Evolutionary conservation across 1,139 yeast species (phyloP).

Genomic region (Meyerozyma athensensis): DNA sequence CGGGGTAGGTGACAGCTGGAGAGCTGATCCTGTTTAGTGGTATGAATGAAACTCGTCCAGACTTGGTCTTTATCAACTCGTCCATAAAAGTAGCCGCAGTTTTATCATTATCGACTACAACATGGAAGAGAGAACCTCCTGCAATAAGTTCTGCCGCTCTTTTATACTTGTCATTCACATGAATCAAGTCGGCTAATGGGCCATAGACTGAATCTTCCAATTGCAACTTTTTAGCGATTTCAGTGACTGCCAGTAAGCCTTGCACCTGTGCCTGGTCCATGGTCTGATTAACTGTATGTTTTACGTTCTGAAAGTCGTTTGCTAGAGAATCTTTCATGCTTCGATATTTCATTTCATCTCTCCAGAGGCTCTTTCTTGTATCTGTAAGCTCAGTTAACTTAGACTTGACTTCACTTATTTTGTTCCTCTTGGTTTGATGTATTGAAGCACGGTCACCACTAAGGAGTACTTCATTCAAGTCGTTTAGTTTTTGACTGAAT

Average conservation of each 20-base stretch:
- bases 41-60: constrained; percentile 86
- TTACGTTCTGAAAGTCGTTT: constrained; percentile 54
- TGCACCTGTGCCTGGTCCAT: constrained; percentile 68
- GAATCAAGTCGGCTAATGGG: constrained; percentile 76
- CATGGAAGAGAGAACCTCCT: constrained; percentile 79
- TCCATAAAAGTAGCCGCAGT: constrained; percentile 80
- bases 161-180: constrained; percentile 77
- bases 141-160: constrained; percentile 87
- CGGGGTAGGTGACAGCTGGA: constrained; percentile 46
- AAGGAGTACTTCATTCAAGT: background rate
- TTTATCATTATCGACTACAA: constrained; percentile 83
- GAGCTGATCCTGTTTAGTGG: constrained; percentile 69
- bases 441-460: background rate
- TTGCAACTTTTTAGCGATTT: constrained; percentile 52
- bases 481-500: background rate
- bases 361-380: constrained; percentile 69
- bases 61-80: constrained; percentile 62
- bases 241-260: constrained; percentile 65
- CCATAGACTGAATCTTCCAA: constrained; percentile 67
- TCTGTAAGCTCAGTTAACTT: constrained; percentile 42
- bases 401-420: constrained; percentile 1
- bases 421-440: background rate
- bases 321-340: constrained; percentile 52
- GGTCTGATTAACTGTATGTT: constrained; percentile 58
- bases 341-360: constrained; percentile 65